Percentiles rank a stretch among this genome's conserved stretches.
Evolutionary conservation across 1,284 basidiomycete species (phyloP).

Genomic region (Malassezia yamatoensis): DNA sequence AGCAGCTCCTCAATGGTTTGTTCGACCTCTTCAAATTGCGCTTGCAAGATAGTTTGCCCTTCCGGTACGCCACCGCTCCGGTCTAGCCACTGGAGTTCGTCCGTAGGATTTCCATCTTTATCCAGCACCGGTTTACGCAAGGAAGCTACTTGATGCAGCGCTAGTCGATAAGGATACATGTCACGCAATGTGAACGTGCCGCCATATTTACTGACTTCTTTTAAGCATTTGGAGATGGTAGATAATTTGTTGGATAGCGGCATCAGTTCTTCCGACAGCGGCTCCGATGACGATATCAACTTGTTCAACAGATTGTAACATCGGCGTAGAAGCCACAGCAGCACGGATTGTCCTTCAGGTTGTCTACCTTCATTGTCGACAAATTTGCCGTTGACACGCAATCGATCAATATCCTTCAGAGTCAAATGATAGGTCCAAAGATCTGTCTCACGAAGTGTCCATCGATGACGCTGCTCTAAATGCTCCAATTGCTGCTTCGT

Average conservation of each 20-base stretch:
- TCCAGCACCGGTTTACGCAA: conserved; percentile 84
- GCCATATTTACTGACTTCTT: conserved; percentile 92
- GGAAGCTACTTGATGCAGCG: conserved; percentile 86
- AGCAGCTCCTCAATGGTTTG: conserved; percentile 64
- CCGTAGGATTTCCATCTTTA: conserved; percentile 50
- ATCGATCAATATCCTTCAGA: conserved; percentile 89
- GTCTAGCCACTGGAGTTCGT: conserved; percentile 45
- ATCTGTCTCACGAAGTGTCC: conserved; percentile 93
- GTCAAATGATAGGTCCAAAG: conserved; percentile 67
- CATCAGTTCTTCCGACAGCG: conserved; percentile 96
- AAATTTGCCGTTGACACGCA: conserved; percentile 94
- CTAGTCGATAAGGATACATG: conserved; percentile 92
- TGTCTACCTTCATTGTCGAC: conserved; percentile 85
- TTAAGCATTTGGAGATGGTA: conserved; percentile 64
- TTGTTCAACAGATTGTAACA: conserved; percentile 95
- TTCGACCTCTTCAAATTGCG: conserved; percentile 90
- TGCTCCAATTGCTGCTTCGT: conserved; percentile 79
- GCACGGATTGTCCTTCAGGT: conserved; percentile 78
- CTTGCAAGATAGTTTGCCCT: conserved; percentile 91
- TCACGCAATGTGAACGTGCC: conserved; percentile 91
- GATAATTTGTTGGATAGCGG: conserved; percentile 63
- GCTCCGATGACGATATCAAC: conserved; percentile 89
- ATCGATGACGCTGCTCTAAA: conserved; percentile 84
- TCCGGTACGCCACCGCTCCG: conserved; percentile 73
- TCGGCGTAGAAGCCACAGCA: conserved; percentile 80